Evolutionary conservation across 768 basidiomycete genomes (phyloP), one percentile per base, ranked within the genome.

Genomic region (Gyrodon lividus): DNA sequence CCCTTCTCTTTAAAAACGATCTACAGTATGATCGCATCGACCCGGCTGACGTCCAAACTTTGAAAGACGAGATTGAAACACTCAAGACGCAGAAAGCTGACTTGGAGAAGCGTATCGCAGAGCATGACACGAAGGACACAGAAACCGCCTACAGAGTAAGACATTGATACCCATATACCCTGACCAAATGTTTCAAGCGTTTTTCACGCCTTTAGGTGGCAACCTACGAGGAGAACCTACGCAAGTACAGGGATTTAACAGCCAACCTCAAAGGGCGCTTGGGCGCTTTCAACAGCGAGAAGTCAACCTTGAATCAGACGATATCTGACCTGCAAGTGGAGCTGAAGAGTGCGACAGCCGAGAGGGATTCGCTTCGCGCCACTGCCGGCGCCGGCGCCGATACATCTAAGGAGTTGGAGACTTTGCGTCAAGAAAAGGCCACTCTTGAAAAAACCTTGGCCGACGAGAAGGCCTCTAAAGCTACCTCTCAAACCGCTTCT

Each of bases 21-120:
- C 3, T 54, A 22, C 34, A 91, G 88, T 92, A 92, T 62, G 90
- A 94, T 59, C 88, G 92, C 40, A 86, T 90, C 58, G 92, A 93
- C 64, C 91, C 92, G 16, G 82, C 86, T 2, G 92, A 94, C 61
- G 74, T 93, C 33, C 88, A 92, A 61, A 76, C 79, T 6, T 75
- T 94, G 48, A 89, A 84, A 67, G 86, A 87, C 20, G 85, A 92
- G 62, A 78, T 88, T 8, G 78, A 80, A 47, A 66, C 58, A 14
- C 55, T 87, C 48, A 81, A 82, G 57, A 49, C 69, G 0, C 66
- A 79, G 57, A 74, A 72, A 24, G 65, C 69, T 6, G 73, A 73
- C 14, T 39, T 56, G 26, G 65, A 72, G 46, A 70, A 68, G 24
- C 55, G 59, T 13, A 47, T 62, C 16, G 56, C 60, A 13, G 67